These are phyloP conservation scores for Neoascochyta sp. DNA, from an alignment of 2,329 filamentous ascomycete genomes.

Conservation along the genomic window DNA sequence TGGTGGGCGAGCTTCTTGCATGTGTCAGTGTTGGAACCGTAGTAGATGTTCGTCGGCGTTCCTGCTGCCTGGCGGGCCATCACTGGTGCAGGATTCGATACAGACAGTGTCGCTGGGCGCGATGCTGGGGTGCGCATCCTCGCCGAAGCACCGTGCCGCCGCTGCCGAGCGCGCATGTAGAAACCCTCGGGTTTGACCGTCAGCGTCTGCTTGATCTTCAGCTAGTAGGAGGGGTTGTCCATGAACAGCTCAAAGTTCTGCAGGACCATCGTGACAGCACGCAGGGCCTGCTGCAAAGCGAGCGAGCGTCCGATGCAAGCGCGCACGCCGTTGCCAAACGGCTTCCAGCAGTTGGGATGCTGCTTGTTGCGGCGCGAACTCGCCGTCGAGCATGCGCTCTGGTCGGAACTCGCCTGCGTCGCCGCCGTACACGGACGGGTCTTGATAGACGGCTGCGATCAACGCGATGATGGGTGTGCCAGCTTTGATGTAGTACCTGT, in stretches of 20 bases:
- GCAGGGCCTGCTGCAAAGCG: constrained; percentile 18
- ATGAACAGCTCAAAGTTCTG: constrained; percentile 38
- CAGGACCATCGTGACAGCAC: constrained; percentile 33
- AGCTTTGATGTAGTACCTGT: constrained; percentile 31
- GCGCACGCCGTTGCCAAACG: constrained; percentile 20
- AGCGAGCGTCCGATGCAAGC: constrained; percentile 21
- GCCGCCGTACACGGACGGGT: constrained; percentile 13
- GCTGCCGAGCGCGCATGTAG: constrained; percentile 29
- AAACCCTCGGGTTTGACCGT: constrained; percentile 41
- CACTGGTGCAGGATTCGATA: too few relatives aligned
- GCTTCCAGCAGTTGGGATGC: constrained; percentile 9
- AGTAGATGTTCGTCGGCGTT: constrained; percentile 36
- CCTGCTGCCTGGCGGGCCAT: constrained; percentile 7
- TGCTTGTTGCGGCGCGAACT: constrained; percentile 12
- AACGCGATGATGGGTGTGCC: constrained; percentile 12
- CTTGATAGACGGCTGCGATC: constrained; percentile 10
- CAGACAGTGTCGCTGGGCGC: too few relatives aligned
- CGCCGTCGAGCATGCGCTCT: constrained; percentile 17
- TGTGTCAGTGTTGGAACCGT: constrained; percentile 43
- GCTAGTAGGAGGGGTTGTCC: constrained; percentile 37
- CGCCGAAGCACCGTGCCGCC: too few relatives aligned
- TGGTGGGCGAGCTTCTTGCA: constrained; percentile 42
- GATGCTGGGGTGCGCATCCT: too few relatives aligned
- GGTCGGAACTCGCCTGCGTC: constrained; percentile 17
- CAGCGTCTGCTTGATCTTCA: constrained; percentile 36